These are phyloP conservation scores for Solanum chacoense DNA, from an alignment of 305 asterid genomes.

Conservation along the genomic window DNA sequence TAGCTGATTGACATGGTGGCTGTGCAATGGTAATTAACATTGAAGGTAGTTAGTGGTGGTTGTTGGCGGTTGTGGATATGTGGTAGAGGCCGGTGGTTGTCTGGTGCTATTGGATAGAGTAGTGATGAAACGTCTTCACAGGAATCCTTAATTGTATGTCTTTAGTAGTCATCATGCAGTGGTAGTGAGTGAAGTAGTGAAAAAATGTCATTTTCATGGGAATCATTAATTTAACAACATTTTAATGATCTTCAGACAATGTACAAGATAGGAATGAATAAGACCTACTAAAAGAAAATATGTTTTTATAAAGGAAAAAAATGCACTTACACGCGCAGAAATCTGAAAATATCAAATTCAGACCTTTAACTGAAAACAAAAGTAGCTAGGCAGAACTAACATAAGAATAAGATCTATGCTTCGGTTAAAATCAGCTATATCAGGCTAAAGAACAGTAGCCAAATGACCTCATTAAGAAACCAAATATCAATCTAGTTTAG, in stretches of 20 bases:
- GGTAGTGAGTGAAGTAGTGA: neutral
- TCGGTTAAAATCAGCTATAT: neutral
- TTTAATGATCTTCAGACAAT: neutral
- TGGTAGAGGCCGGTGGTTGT: neutral
- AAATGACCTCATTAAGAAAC: neutral
- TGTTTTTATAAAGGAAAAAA: neutral
- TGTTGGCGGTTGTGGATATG: neutral
- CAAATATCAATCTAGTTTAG: neutral
- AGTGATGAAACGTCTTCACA: neutral
- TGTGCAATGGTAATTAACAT: neutral
- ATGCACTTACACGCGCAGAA: neutral
- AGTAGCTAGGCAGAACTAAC: neutral
- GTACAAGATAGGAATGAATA: neutral
- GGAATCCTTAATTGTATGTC: neutral
- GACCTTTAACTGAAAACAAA: neutral
- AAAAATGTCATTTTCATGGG: neutral
- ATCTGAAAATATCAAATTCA: neutral
- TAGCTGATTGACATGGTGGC: neutral
- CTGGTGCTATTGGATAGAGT: neutral
- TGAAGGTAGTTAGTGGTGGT: neutral
- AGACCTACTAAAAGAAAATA: neutral
- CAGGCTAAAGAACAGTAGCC: neutral
- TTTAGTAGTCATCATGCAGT: neutral
- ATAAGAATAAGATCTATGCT: neutral
- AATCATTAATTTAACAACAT: neutral